Percentiles rank a stretch among this genome's conserved stretches.
Conservation (phyloP, 2,329 filamentous ascomycete species). For the Aspergillus awamori region DNA sequence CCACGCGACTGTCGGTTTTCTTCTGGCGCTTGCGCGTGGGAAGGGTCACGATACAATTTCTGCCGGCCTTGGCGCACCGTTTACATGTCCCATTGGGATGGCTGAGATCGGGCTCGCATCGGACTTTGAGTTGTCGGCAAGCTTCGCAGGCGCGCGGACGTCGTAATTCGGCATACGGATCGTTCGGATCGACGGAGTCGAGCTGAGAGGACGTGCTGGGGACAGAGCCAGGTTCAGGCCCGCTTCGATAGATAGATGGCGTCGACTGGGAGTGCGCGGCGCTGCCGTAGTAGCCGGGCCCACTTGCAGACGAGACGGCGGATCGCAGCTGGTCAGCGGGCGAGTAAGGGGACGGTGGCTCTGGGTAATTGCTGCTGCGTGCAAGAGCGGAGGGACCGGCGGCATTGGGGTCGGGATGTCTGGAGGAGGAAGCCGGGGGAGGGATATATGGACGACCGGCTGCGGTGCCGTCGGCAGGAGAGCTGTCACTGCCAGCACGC, state of each 20-base stretch:
- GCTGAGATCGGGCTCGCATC: slow-evolving; percentile 74
- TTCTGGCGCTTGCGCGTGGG: slow-evolving; percentile 80
- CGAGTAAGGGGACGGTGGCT: slow-evolving; percentile 30
- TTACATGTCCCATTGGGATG: slow-evolving; percentile 68
- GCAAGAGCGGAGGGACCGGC: slow-evolving; percentile 10
- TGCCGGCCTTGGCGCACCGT: slow-evolving; percentile 78
- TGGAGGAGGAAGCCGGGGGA: slow-evolving; percentile 9
- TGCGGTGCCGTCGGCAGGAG: slow-evolving; percentile 14
- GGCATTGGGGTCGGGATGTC: slow-evolving; percentile 12
- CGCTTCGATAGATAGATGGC: slow-evolving; percentile 12
- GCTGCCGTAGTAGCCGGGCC: slow-evolving; percentile 15
- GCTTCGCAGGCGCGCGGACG: slow-evolving; percentile 74
- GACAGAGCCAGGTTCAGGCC: neutral
- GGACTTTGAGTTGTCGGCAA: slow-evolving; percentile 76
- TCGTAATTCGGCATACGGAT: slow-evolving; percentile 57
- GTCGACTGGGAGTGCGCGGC: slow-evolving; percentile 12
- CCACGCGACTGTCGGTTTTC: slow-evolving; percentile 86
- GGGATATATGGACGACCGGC: slow-evolving; percentile 15
- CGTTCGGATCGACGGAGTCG: slow-evolving; percentile 22
- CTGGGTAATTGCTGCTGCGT: slow-evolving; percentile 29
- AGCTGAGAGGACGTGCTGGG: slow-evolving; percentile 9
- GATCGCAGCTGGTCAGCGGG: slow-evolving; percentile 16
- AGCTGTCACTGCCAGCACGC: slow-evolving; percentile 24
- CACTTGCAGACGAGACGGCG: slow-evolving; percentile 18
- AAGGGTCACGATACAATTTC: slow-evolving; percentile 75